Evolutionary conservation across 768 basidiomycete species (phyloP), one percentile per base, ranked within the genome.

Genomic region (Auriscalpium vulgare): DNA sequence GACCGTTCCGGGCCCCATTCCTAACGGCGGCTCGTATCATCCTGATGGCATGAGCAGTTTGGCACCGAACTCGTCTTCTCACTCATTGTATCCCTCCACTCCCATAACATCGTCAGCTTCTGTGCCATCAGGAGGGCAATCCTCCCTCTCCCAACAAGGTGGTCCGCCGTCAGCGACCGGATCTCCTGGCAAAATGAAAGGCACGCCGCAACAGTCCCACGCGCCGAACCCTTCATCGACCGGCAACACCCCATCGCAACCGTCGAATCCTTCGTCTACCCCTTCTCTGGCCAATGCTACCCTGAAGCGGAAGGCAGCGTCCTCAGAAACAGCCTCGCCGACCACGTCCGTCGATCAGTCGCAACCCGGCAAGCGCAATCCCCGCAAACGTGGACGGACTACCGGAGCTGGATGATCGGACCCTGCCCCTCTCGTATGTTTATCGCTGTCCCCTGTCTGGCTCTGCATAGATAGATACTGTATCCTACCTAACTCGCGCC

Each of bases 381-480:
- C 75, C 37, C 79, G 86, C 56, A 84, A 83, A 73, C 74, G 74
- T 62, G 74, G 75, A 63, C 78, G 82, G 68, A 79, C 76, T 60
- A 70, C 69, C 60, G 78, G 71, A n/a, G 72, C 71, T 55, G 74
- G 75, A 61, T 78, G 74, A 68, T 21, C 23, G 14, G 19, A 43
- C 29, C 37, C 47, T 51, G 37, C 38, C 47, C 47, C 16, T 17
- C 21, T 48, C 47, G 23, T 45, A 19, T 21, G 23, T 13, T 38
- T 37, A 37, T 54, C 44, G 40, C 29, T 54, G n/a, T 48, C 21
- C 5, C 36, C 53, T 16, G 45, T 29, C 52, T 23, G 14, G 36
- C 36, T 51, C 29, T 37, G 53, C 47, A 54, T 47, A 54, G 44
- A 54, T 54, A 54, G 44, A 54, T 54, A 54, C 44, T 54, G 47